Conservation (phyloP, 2,329 filamentous ascomycete genomes). For the Beauveria australis region DNA sequence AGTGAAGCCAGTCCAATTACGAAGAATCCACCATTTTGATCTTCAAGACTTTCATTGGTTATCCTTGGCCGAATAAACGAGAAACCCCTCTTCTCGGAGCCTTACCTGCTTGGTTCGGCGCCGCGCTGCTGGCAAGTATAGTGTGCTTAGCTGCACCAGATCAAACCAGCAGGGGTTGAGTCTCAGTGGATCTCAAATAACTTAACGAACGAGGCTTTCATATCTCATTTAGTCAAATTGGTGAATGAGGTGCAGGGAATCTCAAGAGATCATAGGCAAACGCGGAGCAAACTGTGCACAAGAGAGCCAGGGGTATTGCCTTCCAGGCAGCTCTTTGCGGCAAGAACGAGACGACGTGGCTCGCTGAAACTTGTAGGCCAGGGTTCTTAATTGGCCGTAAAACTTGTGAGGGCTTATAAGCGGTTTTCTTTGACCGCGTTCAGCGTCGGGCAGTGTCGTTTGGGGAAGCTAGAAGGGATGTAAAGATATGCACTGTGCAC, state of each 20-base stretch:
- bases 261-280: no score
- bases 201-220: background rate
- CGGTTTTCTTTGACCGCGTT: background rate
- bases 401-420: no score
- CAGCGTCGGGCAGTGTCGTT: no score
- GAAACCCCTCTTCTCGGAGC: conserved; percentile 2
- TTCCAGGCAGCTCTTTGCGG: background rate
- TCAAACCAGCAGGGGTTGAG: background rate
- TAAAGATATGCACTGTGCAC: background rate
- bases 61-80: background rate
- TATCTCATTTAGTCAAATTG: background rate
- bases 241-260: background rate
- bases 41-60: background rate
- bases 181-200: background rate
- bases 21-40: background rate
- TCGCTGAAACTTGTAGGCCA: background rate
- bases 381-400: background rate
- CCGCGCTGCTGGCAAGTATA: background rate
- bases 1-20: background rate
- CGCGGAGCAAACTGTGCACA: no score
- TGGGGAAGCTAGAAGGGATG: background rate
- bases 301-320: background rate
- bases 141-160: background rate
- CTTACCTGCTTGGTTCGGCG: background rate
- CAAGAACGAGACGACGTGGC: background rate